A percentile compares a stretch with the other conserved stretches of the same genome.
These are phyloP conservation scores for Psilocybe azurescens DNA, from an alignment of 768 basidiomycete species.

Conservation along the genomic window DNA sequence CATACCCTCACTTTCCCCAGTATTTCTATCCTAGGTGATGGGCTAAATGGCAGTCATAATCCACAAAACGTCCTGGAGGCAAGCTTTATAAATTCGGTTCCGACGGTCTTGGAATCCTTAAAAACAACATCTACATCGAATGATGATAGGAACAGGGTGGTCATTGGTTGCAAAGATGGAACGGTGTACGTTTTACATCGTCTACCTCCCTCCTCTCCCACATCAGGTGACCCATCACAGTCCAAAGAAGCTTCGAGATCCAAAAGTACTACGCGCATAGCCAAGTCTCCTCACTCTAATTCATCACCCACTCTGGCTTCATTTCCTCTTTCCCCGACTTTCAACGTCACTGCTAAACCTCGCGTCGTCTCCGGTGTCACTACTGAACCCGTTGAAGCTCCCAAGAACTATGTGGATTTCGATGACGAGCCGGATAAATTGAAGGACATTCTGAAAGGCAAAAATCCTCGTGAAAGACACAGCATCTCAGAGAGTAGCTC, in stretches of 20 bases:
- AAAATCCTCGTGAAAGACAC: conserved; percentile 44
- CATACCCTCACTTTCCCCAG: conserved; percentile 42
- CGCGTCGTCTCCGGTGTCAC: conserved; percentile 76
- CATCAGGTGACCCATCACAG: conserved; percentile 19
- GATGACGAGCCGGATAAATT: conserved; percentile 82
- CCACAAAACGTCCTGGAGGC: conserved; percentile 29
- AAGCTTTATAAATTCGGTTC: conserved; percentile 36
- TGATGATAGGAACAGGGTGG: conserved; percentile 28
- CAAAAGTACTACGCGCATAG: conserved; percentile 23
- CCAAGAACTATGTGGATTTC: conserved; percentile 80
- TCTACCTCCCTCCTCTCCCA: conserved; percentile 14
- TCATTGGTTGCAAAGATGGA: conserved; percentile 49
- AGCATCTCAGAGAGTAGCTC: conserved; percentile 27
- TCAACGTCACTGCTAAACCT: conserved; percentile 59
- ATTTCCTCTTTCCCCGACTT: conserved; percentile 41
- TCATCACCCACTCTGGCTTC: conserved; percentile 47
- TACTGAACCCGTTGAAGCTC: conserved; percentile 73
- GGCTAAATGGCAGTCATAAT: conserved; percentile 9
- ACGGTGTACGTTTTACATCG: conserved; percentile 47
- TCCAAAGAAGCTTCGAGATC: conserved; percentile 23
- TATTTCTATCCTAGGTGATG: conserved; percentile 18
- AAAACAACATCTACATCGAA: conserved; percentile 13
- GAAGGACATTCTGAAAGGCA: conserved; percentile 72
- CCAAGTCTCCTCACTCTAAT: conserved; percentile 28
- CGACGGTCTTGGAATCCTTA: conserved; percentile 36